Evolutionary conservation across 805 yeast genomes (phyloP).

Genomic region (Cyberlindnera bimundalis): DNA sequence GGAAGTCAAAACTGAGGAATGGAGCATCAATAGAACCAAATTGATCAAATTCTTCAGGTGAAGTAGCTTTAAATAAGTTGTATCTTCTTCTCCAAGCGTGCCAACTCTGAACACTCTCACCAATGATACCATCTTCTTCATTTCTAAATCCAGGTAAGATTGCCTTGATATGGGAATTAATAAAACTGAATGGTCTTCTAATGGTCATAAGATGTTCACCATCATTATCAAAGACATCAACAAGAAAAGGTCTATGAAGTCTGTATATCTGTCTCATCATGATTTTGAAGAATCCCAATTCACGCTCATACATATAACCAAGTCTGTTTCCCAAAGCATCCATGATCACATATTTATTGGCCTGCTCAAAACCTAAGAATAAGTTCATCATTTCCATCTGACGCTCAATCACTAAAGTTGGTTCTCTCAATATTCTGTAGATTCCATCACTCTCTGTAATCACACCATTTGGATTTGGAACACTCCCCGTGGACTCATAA

Average conservation of each 20-base stretch:
- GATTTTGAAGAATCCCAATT: slow-evolving; percentile 49
- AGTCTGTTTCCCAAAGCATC: slow-evolving; percentile 69
- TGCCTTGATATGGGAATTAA: slow-evolving; percentile 83
- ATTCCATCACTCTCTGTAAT: slow-evolving; percentile 56
- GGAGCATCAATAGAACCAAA: slow-evolving; percentile 88
- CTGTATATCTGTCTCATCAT: slow-evolving; percentile 81
- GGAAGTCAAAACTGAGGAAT: slow-evolving; percentile 82
- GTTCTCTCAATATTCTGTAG: slow-evolving; percentile 63
- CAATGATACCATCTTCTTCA: slow-evolving; percentile 52
- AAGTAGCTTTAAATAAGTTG: slow-evolving; percentile 58
- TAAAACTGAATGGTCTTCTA: slow-evolving; percentile 78
- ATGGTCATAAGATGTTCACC: slow-evolving; percentile 64
- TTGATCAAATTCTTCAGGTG: slow-evolving; percentile 52
- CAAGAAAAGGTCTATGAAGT: slow-evolving; percentile 81
- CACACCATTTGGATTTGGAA: slow-evolving; percentile 32
- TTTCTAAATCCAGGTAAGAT: slow-evolving; percentile 51
- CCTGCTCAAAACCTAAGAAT: slow-evolving; percentile 87
- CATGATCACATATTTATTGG: slow-evolving; percentile 72
- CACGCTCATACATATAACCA: slow-evolving; percentile 83
- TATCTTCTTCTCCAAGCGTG: slow-evolving; percentile 91
- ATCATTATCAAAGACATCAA: slow-evolving; percentile 63
- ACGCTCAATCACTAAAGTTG: slow-evolving; percentile 83
- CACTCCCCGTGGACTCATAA: slow-evolving; percentile 31
- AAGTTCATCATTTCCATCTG: slow-evolving; percentile 86
- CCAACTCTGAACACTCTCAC: slow-evolving; percentile 92